Percentiles rank a stretch among this genome's conserved stretches.
These are phyloP conservation scores for Artomyces pyxidatus DNA, from an alignment of 768 basidiomycete species.

Conservation along the genomic window DNA sequence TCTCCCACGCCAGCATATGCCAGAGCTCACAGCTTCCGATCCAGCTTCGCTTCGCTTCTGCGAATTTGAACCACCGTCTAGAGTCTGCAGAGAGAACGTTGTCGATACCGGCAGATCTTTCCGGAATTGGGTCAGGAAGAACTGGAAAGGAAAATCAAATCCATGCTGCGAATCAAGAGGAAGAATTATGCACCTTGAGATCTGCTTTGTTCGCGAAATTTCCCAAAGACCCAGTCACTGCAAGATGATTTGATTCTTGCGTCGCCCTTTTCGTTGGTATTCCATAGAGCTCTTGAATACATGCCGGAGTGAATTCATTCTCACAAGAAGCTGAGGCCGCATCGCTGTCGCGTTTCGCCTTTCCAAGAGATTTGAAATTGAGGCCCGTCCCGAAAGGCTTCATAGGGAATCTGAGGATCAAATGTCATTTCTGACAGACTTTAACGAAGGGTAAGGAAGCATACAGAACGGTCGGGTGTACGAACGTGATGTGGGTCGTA, in stretches of 20 bases:
- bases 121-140: neutral
- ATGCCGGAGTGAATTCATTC: constrained; percentile 5
- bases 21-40: constrained; percentile 3
- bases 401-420: neutral
- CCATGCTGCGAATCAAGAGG: neutral
- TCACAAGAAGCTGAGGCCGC: neutral
- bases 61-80: neutral
- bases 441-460: neutral
- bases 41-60: neutral
- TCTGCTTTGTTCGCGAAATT: constrained; percentile 4
- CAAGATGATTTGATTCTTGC: constrained; percentile 12
- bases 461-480: constrained; percentile 16
- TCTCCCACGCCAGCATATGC: no score
- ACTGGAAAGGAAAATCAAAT: neutral
- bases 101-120: neutral
- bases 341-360: neutral
- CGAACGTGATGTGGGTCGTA: constrained; percentile 11
- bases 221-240: constrained; percentile 13
- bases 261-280: constrained; percentile 14
- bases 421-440: neutral
- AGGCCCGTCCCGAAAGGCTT: neutral
- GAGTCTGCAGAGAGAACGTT: neutral
- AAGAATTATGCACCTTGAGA: neutral
- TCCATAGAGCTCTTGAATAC: constrained; percentile 17
- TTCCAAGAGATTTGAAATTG: neutral